These are phyloP conservation scores for Elongisporangium anandrum DNA, from an alignment of 352 stramenopile species.

Conservation along the genomic window DNA sequence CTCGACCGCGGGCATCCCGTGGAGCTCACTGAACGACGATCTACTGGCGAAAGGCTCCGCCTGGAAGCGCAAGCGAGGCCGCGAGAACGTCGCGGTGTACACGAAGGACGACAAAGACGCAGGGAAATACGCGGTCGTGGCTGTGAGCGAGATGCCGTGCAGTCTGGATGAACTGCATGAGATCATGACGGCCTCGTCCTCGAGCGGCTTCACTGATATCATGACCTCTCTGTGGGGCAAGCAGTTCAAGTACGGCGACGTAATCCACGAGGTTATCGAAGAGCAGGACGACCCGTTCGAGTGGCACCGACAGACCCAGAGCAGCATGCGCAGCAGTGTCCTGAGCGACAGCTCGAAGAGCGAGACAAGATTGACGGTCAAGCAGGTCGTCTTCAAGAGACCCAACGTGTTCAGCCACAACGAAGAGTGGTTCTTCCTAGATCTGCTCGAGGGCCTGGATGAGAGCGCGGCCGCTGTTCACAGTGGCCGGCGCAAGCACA, in stretches of 20 bases:
- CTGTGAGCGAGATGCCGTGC: conserved; percentile 3
- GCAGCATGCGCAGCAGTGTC: background rate
- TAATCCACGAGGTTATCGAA: background rate
- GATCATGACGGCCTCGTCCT: background rate
- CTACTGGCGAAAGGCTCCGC: conserved; percentile 20
- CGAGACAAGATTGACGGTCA: conserved; percentile 17
- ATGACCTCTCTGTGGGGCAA: background rate
- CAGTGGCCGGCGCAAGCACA: background rate
- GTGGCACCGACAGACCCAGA: background rate
- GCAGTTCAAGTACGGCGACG: background rate
- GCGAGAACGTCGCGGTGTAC: conserved; percentile 25
- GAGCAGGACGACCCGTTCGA: background rate
- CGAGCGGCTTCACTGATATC: background rate
- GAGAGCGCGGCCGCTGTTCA: background rate
- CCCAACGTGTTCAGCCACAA: conserved; percentile 19
- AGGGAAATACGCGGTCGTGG: conserved; percentile 1
- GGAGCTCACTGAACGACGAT: conserved; percentile 4
- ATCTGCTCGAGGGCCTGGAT: conserved; percentile 5
- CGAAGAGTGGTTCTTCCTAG: conserved; percentile 25
- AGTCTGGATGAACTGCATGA: background rate
- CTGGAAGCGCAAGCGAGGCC: conserved; percentile 36
- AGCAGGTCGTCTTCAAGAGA: conserved; percentile 23
- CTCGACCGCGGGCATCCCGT: conserved; percentile 10
- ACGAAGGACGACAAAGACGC: conserved; percentile 3
- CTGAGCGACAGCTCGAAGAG: background rate